Base-by-base conservation (phyloP, 441 rosid genomes). In the Bruguiera hainesii region DNA sequence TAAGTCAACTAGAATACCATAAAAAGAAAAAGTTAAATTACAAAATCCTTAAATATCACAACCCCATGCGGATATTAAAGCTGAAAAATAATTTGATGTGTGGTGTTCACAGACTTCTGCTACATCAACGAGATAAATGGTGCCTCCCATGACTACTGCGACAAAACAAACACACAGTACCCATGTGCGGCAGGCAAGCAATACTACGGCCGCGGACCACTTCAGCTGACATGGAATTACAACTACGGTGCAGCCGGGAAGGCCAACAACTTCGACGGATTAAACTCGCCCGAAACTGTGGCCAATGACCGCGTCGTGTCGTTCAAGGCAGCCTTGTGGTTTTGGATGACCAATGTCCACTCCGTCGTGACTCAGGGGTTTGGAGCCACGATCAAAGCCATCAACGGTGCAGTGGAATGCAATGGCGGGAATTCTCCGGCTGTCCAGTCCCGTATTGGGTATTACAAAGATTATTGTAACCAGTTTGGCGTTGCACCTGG, bases 321-420 rank as follows among this genome's bases (percentile, higher is more conserved):
- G 0, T 84, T 81, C 23, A 80, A 70, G 73, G 75, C 84, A 0
- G 80, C 84, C n/a, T 30, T 86, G 16, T 86, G 90, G 88, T 86
- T 71, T 30, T 86, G 88, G 91, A 81, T 66, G 56, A 74, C 71
- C 19, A 73, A 70, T 20, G 85, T 80, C 31, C 80, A 76, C 10
- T 20, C 72, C 15, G 51, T 57, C 0, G 50, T 86, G 1, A 67
- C 55, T 49, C 76, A 75, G 39, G 90, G 90, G 0, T 84, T 86
- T 61, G 90, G 88, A 0, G 79, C 85, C 0, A 86, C 85, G 0
- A 84, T 81, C 62, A 56, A 9, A 33, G 84, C 82, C 50, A 63
- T 86, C 2, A 84, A 82, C 62, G 71, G 86, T 26, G 58, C 42
- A 2, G 42, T 39, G 9, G 90, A 86, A 61, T 86, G 88, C 48